Conservation (phyloP, 2,329 filamentous ascomycete species). For the Penicillium sp. region DNA sequence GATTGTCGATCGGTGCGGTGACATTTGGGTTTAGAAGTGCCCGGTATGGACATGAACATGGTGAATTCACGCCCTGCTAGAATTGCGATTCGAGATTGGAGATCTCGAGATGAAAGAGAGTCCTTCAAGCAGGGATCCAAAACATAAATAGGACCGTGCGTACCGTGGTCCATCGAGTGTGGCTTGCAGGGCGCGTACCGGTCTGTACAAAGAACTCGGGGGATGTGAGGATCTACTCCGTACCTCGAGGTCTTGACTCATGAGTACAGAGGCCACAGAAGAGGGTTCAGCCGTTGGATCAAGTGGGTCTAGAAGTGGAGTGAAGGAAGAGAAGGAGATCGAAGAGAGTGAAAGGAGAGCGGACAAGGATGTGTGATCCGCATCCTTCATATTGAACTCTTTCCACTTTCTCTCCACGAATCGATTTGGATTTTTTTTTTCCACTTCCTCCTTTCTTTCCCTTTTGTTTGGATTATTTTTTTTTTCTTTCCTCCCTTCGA, state of each 20-base stretch:
- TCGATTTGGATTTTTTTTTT: conserved; percentile 2
- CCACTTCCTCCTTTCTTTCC: conserved; percentile 4
- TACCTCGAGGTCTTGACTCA: conserved; percentile 13
- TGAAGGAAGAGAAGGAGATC: conserved; percentile 4
- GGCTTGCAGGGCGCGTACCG: no score
- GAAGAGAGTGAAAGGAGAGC: neutral
- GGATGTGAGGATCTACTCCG: no score
- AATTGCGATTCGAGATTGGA: no score
- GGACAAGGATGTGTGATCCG: neutral
- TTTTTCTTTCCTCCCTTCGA: conserved; percentile 5
- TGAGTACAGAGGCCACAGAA: no score
- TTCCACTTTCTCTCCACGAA: conserved; percentile 5
- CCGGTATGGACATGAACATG: neutral
- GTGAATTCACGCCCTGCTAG: no score
- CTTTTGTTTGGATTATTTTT: conserved; percentile 1
- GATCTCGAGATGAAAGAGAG: no score
- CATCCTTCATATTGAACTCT: conserved; percentile 4
- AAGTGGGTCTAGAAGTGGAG: conserved; percentile 18
- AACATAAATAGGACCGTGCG: no score
- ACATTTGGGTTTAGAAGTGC: neutral
- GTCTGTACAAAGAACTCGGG: neutral
- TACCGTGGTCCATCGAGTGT: no score
- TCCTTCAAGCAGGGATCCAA: no score
- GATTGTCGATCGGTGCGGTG: conserved; percentile 15
- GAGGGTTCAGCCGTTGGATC: conserved; percentile 25